A percentile compares a stretch with the other conserved stretches of the same genome.
These are phyloP conservation scores for Auxenochlorella pyrenoidosa DNA, from an alignment of 139 green algal species.

Conservation along the genomic window DNA sequence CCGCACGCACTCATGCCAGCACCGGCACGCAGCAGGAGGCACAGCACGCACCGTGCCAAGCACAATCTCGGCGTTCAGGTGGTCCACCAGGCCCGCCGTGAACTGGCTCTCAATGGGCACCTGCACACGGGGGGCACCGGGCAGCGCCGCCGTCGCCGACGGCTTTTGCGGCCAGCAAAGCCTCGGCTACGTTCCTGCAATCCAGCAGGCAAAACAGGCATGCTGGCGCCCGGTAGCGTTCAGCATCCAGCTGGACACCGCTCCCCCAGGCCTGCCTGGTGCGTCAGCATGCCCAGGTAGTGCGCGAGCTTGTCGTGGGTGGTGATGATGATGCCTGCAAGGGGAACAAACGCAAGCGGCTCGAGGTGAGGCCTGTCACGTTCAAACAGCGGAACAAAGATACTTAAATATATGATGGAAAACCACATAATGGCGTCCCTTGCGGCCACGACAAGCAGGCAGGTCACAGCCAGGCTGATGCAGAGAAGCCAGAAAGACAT, in stretches of 20 bases:
- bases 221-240: too few species aligned
- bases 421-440: background rate
- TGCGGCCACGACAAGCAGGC: background rate
- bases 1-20: too few species aligned
- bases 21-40: background rate
- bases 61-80: conserved; percentile 98
- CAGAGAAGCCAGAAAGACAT: too few species aligned
- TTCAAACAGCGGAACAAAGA: background rate
- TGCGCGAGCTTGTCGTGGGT: conserved; percentile 94
- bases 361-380: too few species aligned
- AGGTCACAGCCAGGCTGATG: background rate
- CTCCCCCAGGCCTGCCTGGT: conserved; percentile 40
- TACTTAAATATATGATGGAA: background rate
- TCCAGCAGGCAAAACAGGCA: too few species aligned
- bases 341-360: background rate
- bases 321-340: conserved; percentile 95
- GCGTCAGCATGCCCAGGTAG: conserved; percentile 96
- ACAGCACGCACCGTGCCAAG: conserved; percentile 69
- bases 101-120: conserved; percentile 93
- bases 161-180: background rate
- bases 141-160: too few species aligned
- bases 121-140: background rate
- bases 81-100: conserved; percentile 81
- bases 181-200: background rate
- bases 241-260: background rate